Evolutionary conservation across 495 filamentous ascomycete species (phyloP), one percentile per base, ranked within the genome.

Genomic region (Lineolata rhizophorae): DNA sequence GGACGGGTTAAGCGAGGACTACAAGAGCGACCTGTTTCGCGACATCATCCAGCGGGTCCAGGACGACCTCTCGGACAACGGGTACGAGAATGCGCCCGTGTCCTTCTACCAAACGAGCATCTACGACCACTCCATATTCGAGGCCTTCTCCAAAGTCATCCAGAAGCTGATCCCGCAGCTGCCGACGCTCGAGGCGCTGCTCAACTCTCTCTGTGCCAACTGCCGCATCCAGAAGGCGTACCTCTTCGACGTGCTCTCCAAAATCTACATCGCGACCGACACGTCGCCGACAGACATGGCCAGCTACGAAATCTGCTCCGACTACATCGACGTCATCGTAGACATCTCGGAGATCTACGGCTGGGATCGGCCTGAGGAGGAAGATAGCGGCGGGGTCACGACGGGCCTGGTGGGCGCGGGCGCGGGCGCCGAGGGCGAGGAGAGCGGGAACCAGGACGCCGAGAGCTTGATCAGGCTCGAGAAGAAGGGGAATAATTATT

Each of bases 241-340:
- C 49, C 62, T 97, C 9, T 95, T 95, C 43, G 87, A 97, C 48
- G 80, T 93, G 9, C 60, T 87, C 32, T 91, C 78, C 54, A 97
- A 97, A 57, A 92, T 97, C 35, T 97, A 95, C 51, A 90, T 97
- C 35, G 87, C 90, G 3, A 92, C 82, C 6, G 87, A 97, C 48
- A 82, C 76, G 9, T 75, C 74, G 14, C 87, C 90, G 3, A 79
- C 85, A 20, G 82, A 93, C 42, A 81, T 91, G 62, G 70, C 72
- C 13, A 77, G 75, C 49, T 97, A 97, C 50, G 87, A 94, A 56
- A 87, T 95, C 43, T 95, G 90, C 50, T 87, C 78, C 17, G 87
- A 95, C 47, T 97, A 83, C 46, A 91, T 97, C 35, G 85, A 97
- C 49, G 81, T 92, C 27, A 85, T 97, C 35, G 84, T 95, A 30